phyloP scores from a whole-genome alignment of 495 filamentous ascomycete species.

The Arthonia radiata region DNA sequence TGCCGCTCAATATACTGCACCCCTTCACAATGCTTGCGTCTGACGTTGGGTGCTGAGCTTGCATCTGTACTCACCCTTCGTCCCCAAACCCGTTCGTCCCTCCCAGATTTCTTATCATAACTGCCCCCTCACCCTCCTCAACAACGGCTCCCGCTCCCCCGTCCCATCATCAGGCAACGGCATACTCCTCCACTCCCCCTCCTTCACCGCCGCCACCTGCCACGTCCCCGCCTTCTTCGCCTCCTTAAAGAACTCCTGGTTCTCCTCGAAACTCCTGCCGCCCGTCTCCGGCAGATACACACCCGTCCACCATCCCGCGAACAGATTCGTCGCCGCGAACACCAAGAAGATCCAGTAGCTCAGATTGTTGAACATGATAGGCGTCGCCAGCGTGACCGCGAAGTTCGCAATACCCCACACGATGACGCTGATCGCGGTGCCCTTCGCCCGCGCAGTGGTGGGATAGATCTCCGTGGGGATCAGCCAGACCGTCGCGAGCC shows the following conservation, averaged over 20 bases:
- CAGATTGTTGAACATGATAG: slow-evolving; percentile 30
- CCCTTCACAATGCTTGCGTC: too few relatives aligned
- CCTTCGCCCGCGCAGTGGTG: slow-evolving; percentile 25
- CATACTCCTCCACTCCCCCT: slow-evolving; percentile 21
- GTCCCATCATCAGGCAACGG: slow-evolving; percentile 16
- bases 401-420: slow-evolving; percentile 34
- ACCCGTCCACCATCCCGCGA: slow-evolving; percentile 28
- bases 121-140: slow-evolving; percentile 14
- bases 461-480: slow-evolving; percentile 35
- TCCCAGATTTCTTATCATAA: too few relatives aligned
- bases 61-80: too few relatives aligned
- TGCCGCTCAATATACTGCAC: too few relatives aligned
- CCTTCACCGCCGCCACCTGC: slow-evolving; percentile 21
- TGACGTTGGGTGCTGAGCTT: too few relatives aligned
- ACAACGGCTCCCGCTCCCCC: slow-evolving; percentile 17
- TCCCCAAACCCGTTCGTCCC: too few relatives aligned
- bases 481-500: slow-evolving; percentile 29
- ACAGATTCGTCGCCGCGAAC: slow-evolving; percentile 24
- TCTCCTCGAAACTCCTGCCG: slow-evolving; percentile 28
- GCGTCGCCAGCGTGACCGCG: slow-evolving; percentile 26
- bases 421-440: slow-evolving; percentile 25
- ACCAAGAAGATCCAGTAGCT: slow-evolving; percentile 29
- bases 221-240: slow-evolving; percentile 21
- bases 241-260: slow-evolving; percentile 26
- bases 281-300: slow-evolving; percentile 26